Percentiles rank a stretch among this genome's conserved stretches.
phyloP scores from a whole-genome alignment of 805 yeast genomes.

The Monosporozyma servazzii region DNA sequence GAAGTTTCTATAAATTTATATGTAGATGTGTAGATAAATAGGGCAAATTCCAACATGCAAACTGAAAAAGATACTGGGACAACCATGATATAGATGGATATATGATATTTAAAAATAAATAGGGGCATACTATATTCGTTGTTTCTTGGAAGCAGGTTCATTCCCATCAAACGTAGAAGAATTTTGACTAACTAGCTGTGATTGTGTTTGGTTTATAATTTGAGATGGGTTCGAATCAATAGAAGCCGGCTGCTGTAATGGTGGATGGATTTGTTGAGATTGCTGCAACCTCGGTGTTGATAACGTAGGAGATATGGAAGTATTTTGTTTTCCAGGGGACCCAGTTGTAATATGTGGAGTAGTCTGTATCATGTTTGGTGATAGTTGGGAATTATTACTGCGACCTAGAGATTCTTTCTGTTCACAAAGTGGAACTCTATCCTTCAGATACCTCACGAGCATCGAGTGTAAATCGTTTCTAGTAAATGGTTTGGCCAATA shows the following conservation, averaged over 20 bases:
- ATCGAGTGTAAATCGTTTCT: conserved; percentile 75
- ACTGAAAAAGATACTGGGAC: not conserved
- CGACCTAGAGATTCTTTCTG: conserved; percentile 10
- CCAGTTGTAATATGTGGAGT: conserved; percentile 2
- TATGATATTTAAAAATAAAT: too few species aligned
- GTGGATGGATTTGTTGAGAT: not conserved
- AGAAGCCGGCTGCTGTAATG: not conserved
- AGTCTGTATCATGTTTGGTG: not conserved
- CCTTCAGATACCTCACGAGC: conserved; percentile 61
- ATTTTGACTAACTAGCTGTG: not conserved
- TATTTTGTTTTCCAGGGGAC: not conserved
- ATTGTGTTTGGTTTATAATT: not conserved
- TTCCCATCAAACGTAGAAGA: conserved; percentile 1
- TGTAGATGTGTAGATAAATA: not conserved
- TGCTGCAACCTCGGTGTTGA: conserved; percentile 1
- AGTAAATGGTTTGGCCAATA: conserved; percentile 88
- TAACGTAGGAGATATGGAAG: not conserved
- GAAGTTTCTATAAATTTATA: not conserved
- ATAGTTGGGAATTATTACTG: conserved; percentile 1
- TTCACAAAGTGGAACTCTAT: conserved; percentile 33
- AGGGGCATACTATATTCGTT: conserved; percentile 5
- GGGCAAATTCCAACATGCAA: not conserved
- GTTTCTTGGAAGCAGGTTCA: conserved; percentile 14
- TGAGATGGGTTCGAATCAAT: not conserved
- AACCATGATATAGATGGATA: too few species aligned